Evolutionary conservation across 1,139 yeast genomes (phyloP).

Genomic region (Suhomyces anneliseae): DNA sequence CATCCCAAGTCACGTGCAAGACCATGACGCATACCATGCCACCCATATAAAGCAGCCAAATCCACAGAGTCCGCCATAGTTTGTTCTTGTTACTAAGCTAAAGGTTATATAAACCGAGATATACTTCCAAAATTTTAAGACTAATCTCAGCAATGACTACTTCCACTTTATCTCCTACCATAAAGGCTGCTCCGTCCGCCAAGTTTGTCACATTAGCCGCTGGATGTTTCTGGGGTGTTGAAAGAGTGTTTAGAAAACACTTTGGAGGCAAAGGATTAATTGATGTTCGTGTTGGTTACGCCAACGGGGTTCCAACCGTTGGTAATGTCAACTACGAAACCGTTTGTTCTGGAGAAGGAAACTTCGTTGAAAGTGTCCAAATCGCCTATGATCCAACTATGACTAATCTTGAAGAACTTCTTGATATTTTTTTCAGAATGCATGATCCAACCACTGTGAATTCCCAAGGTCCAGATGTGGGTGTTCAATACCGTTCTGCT

Average conservation of each 20-base stretch:
- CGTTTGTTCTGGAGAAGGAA: constrained; percentile 75
- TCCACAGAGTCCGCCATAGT: constrained; percentile 7
- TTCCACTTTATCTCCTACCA: constrained; percentile 34
- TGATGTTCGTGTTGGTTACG: constrained; percentile 85
- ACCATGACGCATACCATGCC: constrained; percentile 1
- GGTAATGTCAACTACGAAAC: constrained; percentile 66
- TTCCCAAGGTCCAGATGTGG: constrained; percentile 79
- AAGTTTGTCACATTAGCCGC: constrained; percentile 66
- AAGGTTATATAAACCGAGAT: not conserved
- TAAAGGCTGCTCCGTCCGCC: constrained; percentile 39
- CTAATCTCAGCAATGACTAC: constrained; percentile 14
- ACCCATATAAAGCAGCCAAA: constrained; percentile 4
- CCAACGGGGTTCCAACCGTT: constrained; percentile 62
- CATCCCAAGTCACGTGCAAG: constrained; percentile 4
- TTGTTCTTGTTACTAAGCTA: too few species aligned
- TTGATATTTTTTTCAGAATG: constrained; percentile 84
- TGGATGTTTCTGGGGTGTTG: constrained; percentile 97
- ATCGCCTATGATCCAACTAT: constrained; percentile 73
- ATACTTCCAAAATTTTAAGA: not conserved
- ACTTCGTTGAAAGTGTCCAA: constrained; percentile 78
- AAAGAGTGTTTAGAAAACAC: constrained; percentile 73
- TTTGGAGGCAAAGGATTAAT: constrained; percentile 62
- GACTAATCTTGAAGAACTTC: constrained; percentile 58
- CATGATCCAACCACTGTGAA: constrained; percentile 74
- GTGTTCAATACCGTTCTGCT: constrained; percentile 83